Evolutionary conservation across 2,329 filamentous ascomycete species (phyloP), one percentile per base, ranked within the genome.

Genomic region (Elsinoe arachidis): DNA sequence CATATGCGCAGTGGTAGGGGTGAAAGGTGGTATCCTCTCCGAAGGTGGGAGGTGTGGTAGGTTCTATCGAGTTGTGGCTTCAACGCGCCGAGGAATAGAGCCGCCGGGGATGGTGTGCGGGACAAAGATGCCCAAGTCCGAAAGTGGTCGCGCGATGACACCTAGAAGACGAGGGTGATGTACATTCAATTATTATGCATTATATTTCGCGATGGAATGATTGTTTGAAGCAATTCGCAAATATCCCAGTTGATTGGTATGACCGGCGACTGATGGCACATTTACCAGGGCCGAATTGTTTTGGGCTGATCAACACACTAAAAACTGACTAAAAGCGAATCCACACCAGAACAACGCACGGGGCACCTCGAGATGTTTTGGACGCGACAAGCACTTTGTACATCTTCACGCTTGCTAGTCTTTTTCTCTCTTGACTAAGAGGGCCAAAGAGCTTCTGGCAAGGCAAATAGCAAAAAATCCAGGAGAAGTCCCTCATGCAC

Each of bases 291-390:
- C 49, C 15, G 49, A 34, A 37, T 55, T 55, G 53, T 55, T 52
- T 55, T 55, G 53, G 53, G 34, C 43, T 15, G 38, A 55, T 55
- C 53, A 55, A 55, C 53, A 55, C 53, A 46, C 43, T 47, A 14
- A 17, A 41, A n/a, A 41, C 11, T 37, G 49, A 33, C 38, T 46
- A 21, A 17, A 37, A n/a, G 53, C 37, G 30, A 21, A 55, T 55
- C 30, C 53, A 55, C 38, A 26, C 35, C 52, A n/a, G 21, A 51
- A 14, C 10, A 39, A 19, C 39, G 53, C 53, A 43, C 53, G 34
- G 49, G n/a, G 41, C 41, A 46, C 33, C 9, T 53, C 15, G 33
- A 39, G n/a, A 30, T 51, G 46, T 34, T 51, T 51, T 35, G 14
- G 14, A 38, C 49, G 26, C 15, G 26, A 19, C 49, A 39, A 53